Evolutionary conservation across 2,329 filamentous ascomycete genomes (phyloP), one percentile per base, ranked within the genome.

Genomic region (Ophiosphaerella narmari): DNA sequence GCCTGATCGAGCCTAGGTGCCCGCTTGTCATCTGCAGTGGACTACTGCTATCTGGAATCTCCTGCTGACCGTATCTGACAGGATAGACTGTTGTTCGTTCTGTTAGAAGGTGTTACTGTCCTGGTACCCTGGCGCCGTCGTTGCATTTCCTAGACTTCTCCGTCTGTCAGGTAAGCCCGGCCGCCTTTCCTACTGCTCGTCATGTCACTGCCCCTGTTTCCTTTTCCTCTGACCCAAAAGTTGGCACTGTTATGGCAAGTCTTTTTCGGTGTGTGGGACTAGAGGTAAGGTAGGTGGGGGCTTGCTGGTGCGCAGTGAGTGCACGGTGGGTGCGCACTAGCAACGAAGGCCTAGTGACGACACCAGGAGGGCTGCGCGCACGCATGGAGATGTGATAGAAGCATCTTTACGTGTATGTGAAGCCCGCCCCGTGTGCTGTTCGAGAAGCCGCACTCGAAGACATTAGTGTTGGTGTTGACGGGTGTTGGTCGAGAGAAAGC

Each of bases 111-210:
- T 60, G 57, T 65, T 59, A 46, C 59, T 54, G 60, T 59, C 59
- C 63, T 60, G 57, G 63, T 64, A 62, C 62, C 57, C 49, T 54
- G 51, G 56, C 50, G 56, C 51, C 62, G 61, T 66, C 45, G 39
- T 36, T 50, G 44, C 46, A 38, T 48, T 53, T 54, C 44, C 33
- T 63, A 63, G 57, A 59, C 48, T 49, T 46, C 51, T 57, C 53
- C 57, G 60, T 62, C 63, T 62, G 49, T 49, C 57, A 67, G 66
- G 69, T 72, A 70, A 71, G 69, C 62, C 59, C n/a, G 38, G 16
- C 38, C 38, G 9, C 36, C 36, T 32, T 14, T 39, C 16, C 40
- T 44, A 14, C 23, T 32, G 13, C 36, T 34, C 2, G 12, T 14
- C 14, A 8, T 29, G 26, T 34, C 29, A 36, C 12, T 23, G 12